Base-by-base conservation (phyloP, 129 eudicot species). In the Silybum marianum region DNA sequence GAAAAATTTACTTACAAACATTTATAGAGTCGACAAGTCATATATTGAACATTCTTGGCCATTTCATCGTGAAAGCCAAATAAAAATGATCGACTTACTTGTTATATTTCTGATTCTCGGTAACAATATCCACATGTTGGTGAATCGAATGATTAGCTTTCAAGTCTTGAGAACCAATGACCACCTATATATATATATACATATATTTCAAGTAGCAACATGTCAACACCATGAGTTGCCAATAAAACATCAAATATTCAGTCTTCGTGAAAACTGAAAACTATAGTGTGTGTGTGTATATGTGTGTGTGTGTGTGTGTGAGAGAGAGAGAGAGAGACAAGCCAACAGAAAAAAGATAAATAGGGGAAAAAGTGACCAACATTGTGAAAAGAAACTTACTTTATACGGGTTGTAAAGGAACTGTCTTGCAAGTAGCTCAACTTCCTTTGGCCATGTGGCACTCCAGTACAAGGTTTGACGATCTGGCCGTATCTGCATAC, bases 401-500 rank as follows among this genome's bases (percentile, higher is more conserved):
- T 92, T 95, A 78, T 95, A 95, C 14, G 99, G 93, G 80, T 88
- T 92, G 75, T 89, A 89, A 23, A 95, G 91, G 73, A 86, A 88
- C 68, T 86, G 83, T 70, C 90, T 79, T 26, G 99, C 96, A 74
- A 95, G 97, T 67, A 84, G 94, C 76, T 92, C 97, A 82, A 95
- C 99, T 78, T 95, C 99, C 80, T 95, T 95, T 51, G 99, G 99
- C 99, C 99, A 95, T 2, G 97, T 95, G 71, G 99, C 99, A 90
- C 97, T 95, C 97, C 97, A 95, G 78, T 86, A 88, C 81, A 95
- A 83, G 13, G 99, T 95, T 84, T 95, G 99, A 88, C 99, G 97
- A 78, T 92, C 97, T 72, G 99, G 99, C 11, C 97, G 97, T 16
- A 95, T 95, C 99, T 95, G 97, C 73, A 88, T 48, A 80, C 22